Evolutionary conservation across 371 early-diverging fungal genomes (phyloP), one percentile per base, ranked within the genome.

Genomic region (Cladochytrium tenue): DNA sequence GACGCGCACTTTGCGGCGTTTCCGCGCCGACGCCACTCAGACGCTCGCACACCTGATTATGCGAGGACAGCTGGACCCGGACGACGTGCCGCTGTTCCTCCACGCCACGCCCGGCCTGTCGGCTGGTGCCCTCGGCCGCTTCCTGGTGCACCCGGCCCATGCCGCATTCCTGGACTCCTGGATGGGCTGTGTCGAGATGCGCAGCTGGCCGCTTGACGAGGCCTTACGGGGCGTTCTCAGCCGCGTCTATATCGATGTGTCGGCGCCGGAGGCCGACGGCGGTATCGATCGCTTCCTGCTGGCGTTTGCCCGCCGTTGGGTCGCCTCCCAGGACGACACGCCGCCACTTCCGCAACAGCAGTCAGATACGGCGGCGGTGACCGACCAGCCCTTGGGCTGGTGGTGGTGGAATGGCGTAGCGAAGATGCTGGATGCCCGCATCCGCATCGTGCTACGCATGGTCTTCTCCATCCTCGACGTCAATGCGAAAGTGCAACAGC

Each of bases 101-200:
- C 88, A 92, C 79, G 87, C 89, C 50, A 91, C 92, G 30, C 90
- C 92, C 0, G 88, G 89, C 62, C 82, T 94, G 13, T 88, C 82
- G 62, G 85, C 91, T n/a, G 75, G 86, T 0, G 90, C 90, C 68
- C 74, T 95, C 7, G 96, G 95, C 28, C 74, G 77, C 50, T 89
- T 84, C 66, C 70, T 91, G 30, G 88, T 88, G 13, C 74, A 79
- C n/a, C 82, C 30, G 36, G 69, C 81, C 67, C 87, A 91, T 67
- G 65, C 75, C 17, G 84, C 80, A 59, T 87, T 90, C 31, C 88
- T 93, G 69, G 78, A 85, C 34, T 77, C 89, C 1, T 97, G 92
- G 70, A 66, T 94, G 27, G 86, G 88, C 60, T 87, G 88, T 53
- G 92, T 93, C 75, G 62, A 70, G 56, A 83, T 95, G 58, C 82